Evolutionary conservation across 2,329 filamentous ascomycete genomes (phyloP), one percentile per base, ranked within the genome.

Genomic region (Fusarium sp.): DNA sequence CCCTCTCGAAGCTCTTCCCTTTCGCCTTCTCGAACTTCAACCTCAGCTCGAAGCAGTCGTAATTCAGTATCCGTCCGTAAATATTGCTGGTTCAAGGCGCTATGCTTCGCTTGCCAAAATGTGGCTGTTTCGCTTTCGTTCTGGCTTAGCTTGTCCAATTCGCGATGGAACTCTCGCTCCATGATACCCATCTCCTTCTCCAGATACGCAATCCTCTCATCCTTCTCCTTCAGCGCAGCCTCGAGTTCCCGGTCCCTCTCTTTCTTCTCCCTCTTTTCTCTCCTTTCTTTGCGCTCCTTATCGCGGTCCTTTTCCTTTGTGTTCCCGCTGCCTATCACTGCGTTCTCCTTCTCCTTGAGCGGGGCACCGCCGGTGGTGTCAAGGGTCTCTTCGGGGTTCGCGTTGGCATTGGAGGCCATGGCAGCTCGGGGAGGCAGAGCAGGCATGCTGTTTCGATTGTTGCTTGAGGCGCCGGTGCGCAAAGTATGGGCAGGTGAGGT

Each of bases 41-140:
- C 81, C 76, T 90, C 87, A 53, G 83, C 81, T 44, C 84, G 82
- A 47, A 90, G 79, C 35, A 89, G 78, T 15, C 86, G 82, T 69
- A 90, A 81, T 73, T 89, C 86, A 22, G 86, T 85, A 73, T 90
- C 88, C 9, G 83, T 83, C 30, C 85, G 83, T 47, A 87, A 78
- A 68, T 85, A 86, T 74, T 86, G 86, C 79, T 87, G 85, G 78
- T 89, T 85, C 48, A 90, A 79, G 36, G 78, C 79, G 64, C 84
- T 85, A 79, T 89, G 85, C 75, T 88, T 89, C 48, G 84, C 79
- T 79, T 90, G 88, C 88, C 89, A 91, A 77, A 87, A 89, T 20
- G 84, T 83, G 7, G 87, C 83, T 55, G 85, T 86, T 78, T 90
- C 87, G 79, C 84, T 86, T 81, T 90, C 88, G 77, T 85, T 84